A percentile compares a stretch with the other conserved stretches of the same genome.
phyloP scores from a whole-genome alignment of 2,329 filamentous ascomycete species.

The Penicillium olsonii region DNA sequence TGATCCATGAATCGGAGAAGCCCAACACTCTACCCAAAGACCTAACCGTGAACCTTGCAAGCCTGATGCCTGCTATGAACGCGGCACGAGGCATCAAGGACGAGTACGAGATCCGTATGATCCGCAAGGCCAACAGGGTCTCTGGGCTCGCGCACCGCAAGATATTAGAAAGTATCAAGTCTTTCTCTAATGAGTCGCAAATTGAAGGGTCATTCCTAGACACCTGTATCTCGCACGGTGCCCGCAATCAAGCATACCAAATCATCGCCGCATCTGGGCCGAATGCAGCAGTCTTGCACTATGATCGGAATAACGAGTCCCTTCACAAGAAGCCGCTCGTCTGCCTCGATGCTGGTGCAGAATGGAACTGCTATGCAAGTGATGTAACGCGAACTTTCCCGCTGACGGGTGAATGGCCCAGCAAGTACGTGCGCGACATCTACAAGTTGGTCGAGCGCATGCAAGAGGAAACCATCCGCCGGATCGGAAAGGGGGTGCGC shows the following conservation, averaged over 20 bases:
- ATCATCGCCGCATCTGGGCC: conserved; percentile 81
- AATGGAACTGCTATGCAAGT: conserved; percentile 72
- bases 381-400: conserved; percentile 86
- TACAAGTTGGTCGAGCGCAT: conserved; percentile 85
- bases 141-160: conserved; percentile 67
- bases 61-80: conserved; percentile 60
- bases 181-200: conserved; percentile 75
- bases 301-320: conserved; percentile 74
- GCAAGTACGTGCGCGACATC: conserved; percentile 68
- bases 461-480: conserved; percentile 75
- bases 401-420: conserved; percentile 63
- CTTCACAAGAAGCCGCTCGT: conserved; percentile 73
- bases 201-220: conserved; percentile 80
- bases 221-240: conserved; percentile 71
- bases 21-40: conserved; percentile 26
- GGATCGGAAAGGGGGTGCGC: conserved; percentile 70
- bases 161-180: conserved; percentile 62
- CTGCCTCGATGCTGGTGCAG: conserved; percentile 79
- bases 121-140: conserved; percentile 70
- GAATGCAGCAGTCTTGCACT: conserved; percentile 83
- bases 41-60: conserved; percentile 28
- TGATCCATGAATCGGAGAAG: conserved; percentile 40
- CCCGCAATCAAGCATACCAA: conserved; percentile 82
- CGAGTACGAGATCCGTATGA: conserved; percentile 71
- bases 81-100: conserved; percentile 71